Conservation (phyloP, 805 yeast species). For the Priceomyces carsonii region DNA sequence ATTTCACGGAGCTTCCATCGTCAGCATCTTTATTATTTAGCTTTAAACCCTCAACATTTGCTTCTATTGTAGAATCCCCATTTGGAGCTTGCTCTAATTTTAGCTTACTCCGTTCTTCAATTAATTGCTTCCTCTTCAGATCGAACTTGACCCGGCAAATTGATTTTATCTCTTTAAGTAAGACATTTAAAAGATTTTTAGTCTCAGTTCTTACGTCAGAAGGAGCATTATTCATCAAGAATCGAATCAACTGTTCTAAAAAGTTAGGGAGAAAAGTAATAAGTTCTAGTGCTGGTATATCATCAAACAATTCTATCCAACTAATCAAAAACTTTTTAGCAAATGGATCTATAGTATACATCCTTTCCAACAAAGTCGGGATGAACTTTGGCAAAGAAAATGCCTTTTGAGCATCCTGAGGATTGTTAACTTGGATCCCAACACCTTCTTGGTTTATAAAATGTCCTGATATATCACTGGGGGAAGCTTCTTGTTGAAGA, state of each 20-base stretch:
- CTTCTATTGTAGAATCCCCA: not conserved
- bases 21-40: constrained; percentile 5
- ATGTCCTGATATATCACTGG: constrained; percentile 33
- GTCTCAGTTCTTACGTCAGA: constrained; percentile 88
- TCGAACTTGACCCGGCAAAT: constrained; percentile 67
- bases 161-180: constrained; percentile 77
- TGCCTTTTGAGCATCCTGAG: constrained; percentile 63
- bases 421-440: constrained; percentile 58
- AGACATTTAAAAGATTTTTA: constrained; percentile 68
- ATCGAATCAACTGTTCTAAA: constrained; percentile 77
- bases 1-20: constrained; percentile 24
- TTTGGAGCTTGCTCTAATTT: constrained; percentile 19
- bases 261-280: constrained; percentile 87
- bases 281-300: constrained; percentile 88
- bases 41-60: constrained; percentile 1
- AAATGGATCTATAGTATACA: constrained; percentile 89
- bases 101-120: constrained; percentile 15
- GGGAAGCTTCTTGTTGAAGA: constrained; percentile 50
- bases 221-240: constrained; percentile 73
- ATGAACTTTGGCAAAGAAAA: constrained; percentile 86
- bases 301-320: constrained; percentile 91
- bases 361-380: constrained; percentile 87
- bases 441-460: constrained; percentile 58
- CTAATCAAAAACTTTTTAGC: constrained; percentile 89
- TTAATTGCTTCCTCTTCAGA: constrained; percentile 33